Evolutionary conservation across 2,329 filamentous ascomycete genomes (phyloP).

Genomic region (Shiraia sp.): DNA sequence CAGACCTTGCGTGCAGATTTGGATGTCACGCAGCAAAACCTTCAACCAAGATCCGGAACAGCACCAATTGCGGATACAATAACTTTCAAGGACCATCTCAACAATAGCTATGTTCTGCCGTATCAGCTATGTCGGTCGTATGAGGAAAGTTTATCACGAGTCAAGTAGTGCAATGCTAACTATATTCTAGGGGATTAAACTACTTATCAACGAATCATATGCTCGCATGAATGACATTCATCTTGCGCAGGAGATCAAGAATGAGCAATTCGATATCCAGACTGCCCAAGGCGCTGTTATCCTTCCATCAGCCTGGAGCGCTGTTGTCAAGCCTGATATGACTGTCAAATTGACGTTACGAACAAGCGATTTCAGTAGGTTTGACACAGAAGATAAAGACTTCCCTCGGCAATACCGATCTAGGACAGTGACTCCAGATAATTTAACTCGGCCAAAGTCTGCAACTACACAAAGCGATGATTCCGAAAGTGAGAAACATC

Average conservation of each 20-base stretch:
- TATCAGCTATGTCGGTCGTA: neutral
- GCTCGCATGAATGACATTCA: slow-evolving; percentile 1
- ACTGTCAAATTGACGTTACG: neutral
- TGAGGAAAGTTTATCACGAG: slow-evolving; percentile 1
- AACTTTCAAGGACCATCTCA: neutral
- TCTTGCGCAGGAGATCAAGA: slow-evolving; percentile 6
- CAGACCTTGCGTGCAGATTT: no score
- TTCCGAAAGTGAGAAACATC: neutral
- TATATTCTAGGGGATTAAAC: slow-evolving; percentile 10
- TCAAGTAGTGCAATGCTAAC: neutral
- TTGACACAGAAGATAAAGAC: neutral
- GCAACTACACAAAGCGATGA: neutral
- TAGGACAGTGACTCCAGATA: neutral
- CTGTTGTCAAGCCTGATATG: slow-evolving; percentile 13
- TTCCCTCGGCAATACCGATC: neutral
- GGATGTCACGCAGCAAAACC: no score
- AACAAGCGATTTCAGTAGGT: neutral
- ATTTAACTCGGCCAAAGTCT: neutral
- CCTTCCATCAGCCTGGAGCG: slow-evolving; percentile 24
- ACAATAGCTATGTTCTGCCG: neutral
- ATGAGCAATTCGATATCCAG: slow-evolving; percentile 17
- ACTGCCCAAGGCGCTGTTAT: slow-evolving; percentile 14
- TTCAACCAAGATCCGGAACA: no score
- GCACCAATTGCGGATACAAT: neutral
- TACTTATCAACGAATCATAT: slow-evolving; percentile 19